phyloP scores from a whole-genome alignment of 176 grass and related monocot genomes.

The Rhynchospora pubera region DNA sequence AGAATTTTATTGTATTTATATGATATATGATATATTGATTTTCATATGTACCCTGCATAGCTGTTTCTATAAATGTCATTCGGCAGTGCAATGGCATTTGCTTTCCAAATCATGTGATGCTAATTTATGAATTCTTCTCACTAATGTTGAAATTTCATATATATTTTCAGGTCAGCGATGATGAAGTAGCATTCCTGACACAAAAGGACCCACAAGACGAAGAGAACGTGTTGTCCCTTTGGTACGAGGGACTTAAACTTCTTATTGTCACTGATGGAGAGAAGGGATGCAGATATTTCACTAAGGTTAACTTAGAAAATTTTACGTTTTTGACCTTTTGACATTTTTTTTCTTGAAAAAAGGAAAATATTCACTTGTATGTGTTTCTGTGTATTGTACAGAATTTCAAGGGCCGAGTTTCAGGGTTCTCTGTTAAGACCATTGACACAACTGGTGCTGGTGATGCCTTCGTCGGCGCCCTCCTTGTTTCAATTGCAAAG shows the following conservation, averaged over 20 bases:
- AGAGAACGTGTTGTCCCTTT: slow-evolving; percentile 60
- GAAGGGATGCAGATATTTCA: slow-evolving; percentile 87
- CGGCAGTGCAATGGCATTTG: too few species aligned
- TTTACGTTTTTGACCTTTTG: not conserved
- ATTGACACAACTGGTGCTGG: slow-evolving; percentile 85
- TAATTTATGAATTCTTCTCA: not conserved
- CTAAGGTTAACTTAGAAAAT: slow-evolving; percentile 31
- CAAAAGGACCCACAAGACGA: slow-evolving; percentile 50
- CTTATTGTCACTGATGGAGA: slow-evolving; percentile 90
- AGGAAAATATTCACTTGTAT: not conserved
- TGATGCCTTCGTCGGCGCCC: slow-evolving; percentile 77
- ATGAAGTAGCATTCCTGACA: slow-evolving; percentile 81
- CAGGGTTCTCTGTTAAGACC: slow-evolving; percentile 55
- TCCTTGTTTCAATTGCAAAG: slow-evolving; percentile 62
- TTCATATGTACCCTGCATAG: not conserved
- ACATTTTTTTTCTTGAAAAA: not conserved
- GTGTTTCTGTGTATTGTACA: slow-evolving; percentile 10
- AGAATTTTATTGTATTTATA: not conserved
- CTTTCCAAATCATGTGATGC: not conserved
- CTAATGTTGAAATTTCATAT: not conserved
- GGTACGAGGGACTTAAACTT: slow-evolving; percentile 81
- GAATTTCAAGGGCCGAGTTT: slow-evolving; percentile 67
- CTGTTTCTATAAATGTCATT: not conserved
- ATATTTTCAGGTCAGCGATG: slow-evolving; percentile 52
- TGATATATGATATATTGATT: too few species aligned